Evolutionary conservation across 208 protist genomes (phyloP), one percentile per base, ranked within the genome.

Genomic region (Crithidia sp.): DNA sequence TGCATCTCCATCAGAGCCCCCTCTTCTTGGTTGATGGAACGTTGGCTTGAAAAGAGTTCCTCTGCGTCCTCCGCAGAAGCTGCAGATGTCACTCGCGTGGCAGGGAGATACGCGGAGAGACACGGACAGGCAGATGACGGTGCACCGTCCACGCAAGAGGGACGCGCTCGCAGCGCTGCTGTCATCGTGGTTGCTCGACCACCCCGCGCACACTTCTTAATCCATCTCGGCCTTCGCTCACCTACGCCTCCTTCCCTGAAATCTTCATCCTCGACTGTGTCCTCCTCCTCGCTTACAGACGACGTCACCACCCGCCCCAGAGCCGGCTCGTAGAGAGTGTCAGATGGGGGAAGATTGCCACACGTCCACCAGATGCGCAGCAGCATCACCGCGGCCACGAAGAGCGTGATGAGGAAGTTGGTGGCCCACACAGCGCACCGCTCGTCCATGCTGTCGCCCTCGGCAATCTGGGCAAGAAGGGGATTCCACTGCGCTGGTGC

Each of bases 301-400:
- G 43, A 47, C 7, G 45, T 17, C 7, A 66, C 4, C 6, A 66
- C 61, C 3, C 61, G 61, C 3, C 61, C 61, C 9, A 66, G 61
- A 7, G 45, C 61, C 61, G 61, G 61, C 28, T 66, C 61, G 45
- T 66, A 39, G 28, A 10, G 10, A 17, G 17, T 54, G 61, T 54
- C 61, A 2, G 61, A 66, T 19, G 61, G 61, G 19, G 61, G 61
- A 3, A 66, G 61, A n/a, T 66, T 41, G 3, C 61, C 61, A n/a
- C 61, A 66, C 2, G 61, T 54, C 61, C 61, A 55, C 61, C 61
- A 66, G 28, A 54, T 54, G 28, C 61, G 45, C 43, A 41, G 7
- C 5, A 55, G 5, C 19, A 66, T 19, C 7, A 66, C 61, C 12
- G 45, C 61, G 4, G 9, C 61, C 3, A 66, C 13, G 45, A 19